phyloP scores from a whole-genome alignment of 208 protist genomes.

The Angomonas deanei region DNA sequence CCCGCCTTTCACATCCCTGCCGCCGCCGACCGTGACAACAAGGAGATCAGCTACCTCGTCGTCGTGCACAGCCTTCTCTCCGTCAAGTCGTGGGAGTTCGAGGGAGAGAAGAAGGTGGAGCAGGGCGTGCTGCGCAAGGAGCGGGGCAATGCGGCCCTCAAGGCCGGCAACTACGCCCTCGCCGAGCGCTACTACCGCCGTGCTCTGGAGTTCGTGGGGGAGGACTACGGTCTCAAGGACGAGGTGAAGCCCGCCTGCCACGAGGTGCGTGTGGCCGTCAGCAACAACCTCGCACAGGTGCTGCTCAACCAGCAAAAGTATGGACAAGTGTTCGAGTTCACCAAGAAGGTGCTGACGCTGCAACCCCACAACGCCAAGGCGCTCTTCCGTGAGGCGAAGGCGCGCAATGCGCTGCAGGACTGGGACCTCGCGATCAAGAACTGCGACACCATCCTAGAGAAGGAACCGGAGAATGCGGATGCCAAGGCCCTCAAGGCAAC shows the following conservation, averaged over 20 bases:
- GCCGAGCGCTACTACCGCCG: constrained; percentile 83
- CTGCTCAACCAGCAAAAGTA: constrained; percentile 45
- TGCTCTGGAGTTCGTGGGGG: constrained; percentile 79
- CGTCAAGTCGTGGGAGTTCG: constrained; percentile 65
- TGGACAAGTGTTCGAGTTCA: constrained; percentile 42
- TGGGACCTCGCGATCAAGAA: constrained; percentile 57
- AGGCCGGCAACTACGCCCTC: constrained; percentile 38
- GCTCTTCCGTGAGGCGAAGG: constrained; percentile 73
- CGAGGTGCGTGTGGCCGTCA: constrained; percentile 39
- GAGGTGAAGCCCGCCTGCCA: constrained; percentile 47
- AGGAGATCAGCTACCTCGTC: constrained; percentile 62
- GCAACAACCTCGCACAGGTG: constrained; percentile 79
- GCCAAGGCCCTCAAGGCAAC: constrained; percentile 38
- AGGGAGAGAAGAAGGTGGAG: constrained; percentile 48
- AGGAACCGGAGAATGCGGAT: constrained; percentile 60
- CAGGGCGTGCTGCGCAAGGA: constrained; percentile 66
- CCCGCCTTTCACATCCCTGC: constrained; percentile 59
- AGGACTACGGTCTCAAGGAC: constrained; percentile 59
- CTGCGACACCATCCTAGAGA: constrained; percentile 39
- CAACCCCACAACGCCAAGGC: constrained; percentile 64
- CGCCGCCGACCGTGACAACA: constrained; percentile 13
- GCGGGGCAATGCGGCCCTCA: constrained; percentile 78
- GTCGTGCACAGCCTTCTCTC: constrained; percentile 49
- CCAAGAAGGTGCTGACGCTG: constrained; percentile 56
- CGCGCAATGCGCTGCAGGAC: constrained; percentile 48